Conservation (phyloP, 2,329 filamentous ascomycete species). For the Clonostachys chloroleuca region DNA sequence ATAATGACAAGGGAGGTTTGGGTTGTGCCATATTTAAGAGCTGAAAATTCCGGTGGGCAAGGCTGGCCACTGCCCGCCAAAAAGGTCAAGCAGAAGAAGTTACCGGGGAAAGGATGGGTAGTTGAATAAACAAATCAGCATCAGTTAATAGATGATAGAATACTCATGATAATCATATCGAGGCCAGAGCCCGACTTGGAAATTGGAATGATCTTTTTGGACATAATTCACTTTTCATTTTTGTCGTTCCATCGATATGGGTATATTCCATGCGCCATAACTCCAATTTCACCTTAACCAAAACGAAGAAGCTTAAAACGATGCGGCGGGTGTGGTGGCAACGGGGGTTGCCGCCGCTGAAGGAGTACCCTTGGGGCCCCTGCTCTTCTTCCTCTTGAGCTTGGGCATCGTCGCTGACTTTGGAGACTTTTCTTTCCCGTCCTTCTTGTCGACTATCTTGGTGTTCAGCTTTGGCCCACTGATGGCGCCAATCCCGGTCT, state of each 20-base stretch:
- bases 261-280: background rate
- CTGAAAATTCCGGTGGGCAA: conserved; percentile 60
- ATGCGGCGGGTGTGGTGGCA: conserved; percentile 8
- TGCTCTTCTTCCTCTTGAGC: conserved; percentile 44
- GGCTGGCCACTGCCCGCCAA: conserved; percentile 85
- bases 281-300: background rate
- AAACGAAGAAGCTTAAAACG: conserved; percentile 1
- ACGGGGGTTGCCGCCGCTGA: conserved; percentile 22
- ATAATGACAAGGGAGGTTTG: conserved; percentile 65
- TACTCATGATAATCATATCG: too few species aligned
- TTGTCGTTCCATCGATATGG: background rate
- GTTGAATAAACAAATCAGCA: conserved; percentile 38
- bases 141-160: too few species aligned
- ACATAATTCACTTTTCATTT: background rate
- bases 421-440: conserved; percentile 39
- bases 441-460: conserved; percentile 39
- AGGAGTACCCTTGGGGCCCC: conserved; percentile 16
- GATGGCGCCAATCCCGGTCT: conserved; percentile 24
- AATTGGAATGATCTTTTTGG: too few species aligned
- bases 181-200: too few species aligned
- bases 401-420: conserved; percentile 35
- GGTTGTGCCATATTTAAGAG: conserved; percentile 73
- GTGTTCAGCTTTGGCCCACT: conserved; percentile 30
- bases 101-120: conserved; percentile 70
- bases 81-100: conserved; percentile 77